phyloP scores from a whole-genome alignment of 805 yeast genomes.

The Candida fluviatilis region DNA sequence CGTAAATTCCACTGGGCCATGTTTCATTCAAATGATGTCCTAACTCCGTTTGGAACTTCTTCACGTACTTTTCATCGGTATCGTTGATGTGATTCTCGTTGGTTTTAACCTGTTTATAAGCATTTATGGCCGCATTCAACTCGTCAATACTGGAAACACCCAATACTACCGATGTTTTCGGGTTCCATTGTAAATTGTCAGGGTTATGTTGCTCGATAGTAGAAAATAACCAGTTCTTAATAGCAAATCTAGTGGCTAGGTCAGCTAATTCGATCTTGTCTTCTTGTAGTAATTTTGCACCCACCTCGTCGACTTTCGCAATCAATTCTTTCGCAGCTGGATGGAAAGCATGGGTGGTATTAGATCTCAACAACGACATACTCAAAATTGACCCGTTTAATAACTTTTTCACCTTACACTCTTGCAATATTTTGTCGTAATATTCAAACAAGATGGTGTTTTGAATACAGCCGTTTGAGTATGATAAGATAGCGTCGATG shows the following conservation, averaged over 20 bases:
- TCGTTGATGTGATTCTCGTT: slow-evolving; percentile 28
- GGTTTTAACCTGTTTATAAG: slow-evolving; percentile 47
- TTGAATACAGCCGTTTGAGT: slow-evolving; percentile 80
- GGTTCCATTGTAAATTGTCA: slow-evolving; percentile 18
- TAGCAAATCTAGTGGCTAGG: slow-evolving; percentile 73
- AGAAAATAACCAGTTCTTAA: slow-evolving; percentile 51
- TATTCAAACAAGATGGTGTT: slow-evolving; percentile 52
- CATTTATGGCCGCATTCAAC: slow-evolving; percentile 55
- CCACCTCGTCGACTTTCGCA: slow-evolving; percentile 45
- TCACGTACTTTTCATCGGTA: slow-evolving; percentile 42
- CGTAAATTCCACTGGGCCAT: slow-evolving; percentile 48
- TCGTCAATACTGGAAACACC: slow-evolving; percentile 71
- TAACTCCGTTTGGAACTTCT: slow-evolving; percentile 38
- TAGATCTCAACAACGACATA: slow-evolving; percentile 78
- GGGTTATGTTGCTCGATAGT: slow-evolving; percentile 10
- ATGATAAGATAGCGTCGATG: slow-evolving; percentile 73
- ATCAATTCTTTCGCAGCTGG: slow-evolving; percentile 67
- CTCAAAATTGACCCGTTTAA: slow-evolving; percentile 81
- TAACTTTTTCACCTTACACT: slow-evolving; percentile 55
- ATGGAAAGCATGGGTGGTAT: slow-evolving; percentile 68
- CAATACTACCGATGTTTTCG: slow-evolving; percentile 56
- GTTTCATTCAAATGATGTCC: slow-evolving; percentile 59
- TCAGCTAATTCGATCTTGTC: slow-evolving; percentile 69
- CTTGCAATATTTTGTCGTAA: slow-evolving; percentile 44
- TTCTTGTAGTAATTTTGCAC: slow-evolving; percentile 29